A percentile compares a stretch with the other conserved stretches of the same genome.
These are phyloP conservation scores for Cordyceps militaris DNA, from an alignment of 2,329 filamentous ascomycete genomes.

Conservation along the genomic window DNA sequence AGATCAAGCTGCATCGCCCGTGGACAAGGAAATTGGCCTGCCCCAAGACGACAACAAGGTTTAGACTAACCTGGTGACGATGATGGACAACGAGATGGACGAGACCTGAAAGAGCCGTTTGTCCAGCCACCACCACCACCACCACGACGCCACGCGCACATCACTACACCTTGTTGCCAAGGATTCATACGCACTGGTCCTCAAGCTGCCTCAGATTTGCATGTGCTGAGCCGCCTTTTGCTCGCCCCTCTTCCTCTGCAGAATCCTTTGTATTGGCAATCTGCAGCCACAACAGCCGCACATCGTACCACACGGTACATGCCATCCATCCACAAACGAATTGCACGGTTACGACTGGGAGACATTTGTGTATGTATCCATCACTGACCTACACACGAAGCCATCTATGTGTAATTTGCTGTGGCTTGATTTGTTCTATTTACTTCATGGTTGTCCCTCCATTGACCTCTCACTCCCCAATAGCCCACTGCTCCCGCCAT, in stretches of 20 bases:
- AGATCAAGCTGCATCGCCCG: constrained; percentile 2
- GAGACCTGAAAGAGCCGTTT: background rate
- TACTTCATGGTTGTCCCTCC: background rate
- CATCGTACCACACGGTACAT: too few relatives aligned
- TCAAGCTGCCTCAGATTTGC: background rate
- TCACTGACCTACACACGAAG: too few relatives aligned
- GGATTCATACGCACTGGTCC: background rate
- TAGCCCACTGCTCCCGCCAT: constrained; percentile 8
- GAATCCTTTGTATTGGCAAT: background rate
- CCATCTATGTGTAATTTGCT: background rate
- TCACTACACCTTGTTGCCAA: too few relatives aligned
- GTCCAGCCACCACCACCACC: background rate
- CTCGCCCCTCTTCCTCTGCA: background rate
- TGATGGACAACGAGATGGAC: background rate
- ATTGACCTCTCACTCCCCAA: background rate
- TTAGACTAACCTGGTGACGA: too few relatives aligned
- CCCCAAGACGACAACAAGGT: background rate
- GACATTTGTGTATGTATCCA: too few relatives aligned
- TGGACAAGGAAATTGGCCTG: background rate
- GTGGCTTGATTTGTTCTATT: background rate
- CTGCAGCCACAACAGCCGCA: background rate
- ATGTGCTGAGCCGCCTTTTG: background rate
- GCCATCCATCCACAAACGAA: too few relatives aligned
- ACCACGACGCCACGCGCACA: background rate
- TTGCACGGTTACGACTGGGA: too few relatives aligned